Evolutionary conservation across 495 filamentous ascomycete species (phyloP).

Genomic region (Neurospora sp.): DNA sequence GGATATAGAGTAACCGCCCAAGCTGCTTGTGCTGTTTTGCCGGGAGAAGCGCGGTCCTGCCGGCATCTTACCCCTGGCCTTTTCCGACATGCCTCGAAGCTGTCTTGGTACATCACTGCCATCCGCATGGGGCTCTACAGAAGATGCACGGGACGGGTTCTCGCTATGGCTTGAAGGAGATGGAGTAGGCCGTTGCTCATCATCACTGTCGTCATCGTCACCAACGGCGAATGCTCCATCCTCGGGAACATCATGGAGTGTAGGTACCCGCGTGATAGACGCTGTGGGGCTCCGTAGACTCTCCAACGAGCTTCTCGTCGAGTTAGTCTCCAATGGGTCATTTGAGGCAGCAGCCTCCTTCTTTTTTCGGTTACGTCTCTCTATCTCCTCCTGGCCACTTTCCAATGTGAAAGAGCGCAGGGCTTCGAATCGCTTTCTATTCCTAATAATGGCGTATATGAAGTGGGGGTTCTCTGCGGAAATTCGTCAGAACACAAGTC

Average conservation of each 20-base stretch:
- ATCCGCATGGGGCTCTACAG: slow-evolving; percentile 48
- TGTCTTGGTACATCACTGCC: slow-evolving; percentile 84
- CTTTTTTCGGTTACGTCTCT: slow-evolving; percentile 59
- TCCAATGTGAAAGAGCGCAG: slow-evolving; percentile 90
- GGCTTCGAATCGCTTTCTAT: slow-evolving; percentile 76
- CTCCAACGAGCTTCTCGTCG: slow-evolving; percentile 56
- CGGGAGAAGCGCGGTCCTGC: slow-evolving; percentile 78
- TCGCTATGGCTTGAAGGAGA: slow-evolving; percentile 61
- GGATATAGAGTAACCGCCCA: slow-evolving; percentile 54
- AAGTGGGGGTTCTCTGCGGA: slow-evolving; percentile 68
- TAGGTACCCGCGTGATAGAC: slow-evolving; percentile 43
- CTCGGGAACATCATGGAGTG: slow-evolving; percentile 71
- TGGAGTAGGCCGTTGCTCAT: slow-evolving; percentile 56
- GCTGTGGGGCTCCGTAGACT: slow-evolving; percentile 56
- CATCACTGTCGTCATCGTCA: slow-evolving; percentile 71
- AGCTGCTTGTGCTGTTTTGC: slow-evolving; percentile 82
- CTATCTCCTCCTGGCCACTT: slow-evolving; percentile 86
- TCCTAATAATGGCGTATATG: slow-evolving; percentile 68
- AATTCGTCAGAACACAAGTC: slow-evolving; percentile 17
- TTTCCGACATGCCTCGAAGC: slow-evolving; percentile 94
- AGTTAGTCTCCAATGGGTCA: slow-evolving; percentile 34
- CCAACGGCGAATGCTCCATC: slow-evolving; percentile 77
- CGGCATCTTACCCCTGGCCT: slow-evolving; percentile 95
- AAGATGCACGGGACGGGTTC: slow-evolving; percentile 60
- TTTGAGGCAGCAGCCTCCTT: slow-evolving; percentile 53